phyloP scores from a whole-genome alignment of 352 stramenopile species.

The Globisporangium cederbergense region DNA sequence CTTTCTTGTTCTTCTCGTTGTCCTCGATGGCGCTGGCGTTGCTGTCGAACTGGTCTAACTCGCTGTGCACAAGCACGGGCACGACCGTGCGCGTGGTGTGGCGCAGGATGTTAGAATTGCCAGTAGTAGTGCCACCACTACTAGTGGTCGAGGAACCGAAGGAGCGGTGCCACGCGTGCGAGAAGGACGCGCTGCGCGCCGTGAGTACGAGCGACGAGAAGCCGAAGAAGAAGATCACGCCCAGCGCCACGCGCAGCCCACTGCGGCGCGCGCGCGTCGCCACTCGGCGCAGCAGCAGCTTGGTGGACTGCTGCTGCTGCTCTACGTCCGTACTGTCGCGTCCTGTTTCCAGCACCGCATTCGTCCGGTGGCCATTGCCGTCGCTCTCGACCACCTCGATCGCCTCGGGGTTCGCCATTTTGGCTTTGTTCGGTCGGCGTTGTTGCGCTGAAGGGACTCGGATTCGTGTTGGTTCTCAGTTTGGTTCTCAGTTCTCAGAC shows the following conservation, averaged over 20 bases:
- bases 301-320: constrained; percentile 3
- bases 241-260: constrained; percentile 10
- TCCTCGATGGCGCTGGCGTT: constrained; percentile 9
- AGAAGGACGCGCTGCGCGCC: constrained; percentile 14
- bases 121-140: background rate
- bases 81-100: constrained; percentile 17
- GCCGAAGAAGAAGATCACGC: constrained; percentile 20
- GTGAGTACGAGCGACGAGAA: constrained; percentile 16
- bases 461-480: no score
- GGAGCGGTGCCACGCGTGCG: constrained; percentile 9
- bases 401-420: background rate
- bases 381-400: background rate
- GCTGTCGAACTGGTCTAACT: constrained; percentile 11
- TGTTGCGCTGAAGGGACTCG: background rate
- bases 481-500: no score
- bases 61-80: constrained; percentile 15
- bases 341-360: background rate
- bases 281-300: constrained; percentile 9
- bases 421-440: no score
- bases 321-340: background rate
- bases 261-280: constrained; percentile 14
- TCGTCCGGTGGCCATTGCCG: no score
- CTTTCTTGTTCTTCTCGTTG: background rate
- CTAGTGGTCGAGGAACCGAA: background rate
- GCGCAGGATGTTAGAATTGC: background rate